Evolutionary conservation across 768 basidiomycete species (phyloP), one percentile per base, ranked within the genome.

Genomic region (Coprinellus aureogranulatus): DNA sequence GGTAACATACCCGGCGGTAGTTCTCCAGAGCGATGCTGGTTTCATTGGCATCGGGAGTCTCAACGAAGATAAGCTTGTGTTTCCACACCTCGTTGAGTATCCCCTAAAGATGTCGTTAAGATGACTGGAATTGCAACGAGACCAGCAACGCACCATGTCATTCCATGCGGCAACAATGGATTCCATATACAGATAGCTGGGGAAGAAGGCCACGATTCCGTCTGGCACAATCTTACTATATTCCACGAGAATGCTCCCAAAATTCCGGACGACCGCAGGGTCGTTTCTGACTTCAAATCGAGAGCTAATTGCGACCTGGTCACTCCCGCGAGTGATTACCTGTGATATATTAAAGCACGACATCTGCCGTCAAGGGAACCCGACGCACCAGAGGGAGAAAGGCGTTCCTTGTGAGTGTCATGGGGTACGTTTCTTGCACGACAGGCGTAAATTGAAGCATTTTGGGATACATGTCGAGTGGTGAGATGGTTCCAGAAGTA

Each of bases 121-220:
- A 28, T 37, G 20, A 57, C 41, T 8, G 27, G 23, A 16, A 20
- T 22, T 8, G 18, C 54, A 46, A 23, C 26, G 20, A 46, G 44
- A 37, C 55, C 28, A 46, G 28, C 50, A 56, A 75, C 88, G 53
- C 69, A 95, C 97, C 97, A 99, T 99, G 71, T 99, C 97, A 68
- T 98, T 98, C 97, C 97, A 99, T n/a, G 97, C 97, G 2, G 94
- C 94, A 11, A 98, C 97, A 58, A 99, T 99, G 23, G 92, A 94
- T 72, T 99, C 97, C 97, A 99, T 99, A 72, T 99, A 99, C 14
- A 99, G 85, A 75, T 99, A 99, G 73, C 92, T 94, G 20, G 97
- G 97, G 74, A 99, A 99, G 81, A 99, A 99, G 3, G 94, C 95
- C 20, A 98, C 97, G 60, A 99, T 91, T 12, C 97, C 97, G 72